A percentile compares a stretch with the other conserved stretches of the same genome.
phyloP scores from a whole-genome alignment of 1,284 basidiomycete genomes.

The Xerocomus minutiporus region DNA sequence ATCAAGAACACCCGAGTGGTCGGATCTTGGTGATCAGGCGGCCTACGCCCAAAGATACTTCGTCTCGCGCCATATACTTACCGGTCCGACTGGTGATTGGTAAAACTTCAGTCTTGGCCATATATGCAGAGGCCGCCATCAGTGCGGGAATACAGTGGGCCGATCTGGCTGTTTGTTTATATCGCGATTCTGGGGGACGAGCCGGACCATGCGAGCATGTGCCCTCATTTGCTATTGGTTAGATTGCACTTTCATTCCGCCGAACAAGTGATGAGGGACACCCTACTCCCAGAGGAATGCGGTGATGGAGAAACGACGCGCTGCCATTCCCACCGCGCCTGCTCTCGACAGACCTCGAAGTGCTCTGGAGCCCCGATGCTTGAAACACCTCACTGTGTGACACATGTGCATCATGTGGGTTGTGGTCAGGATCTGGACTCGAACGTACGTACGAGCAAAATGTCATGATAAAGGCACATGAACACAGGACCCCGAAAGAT shows the following conservation, averaged over 20 bases:
- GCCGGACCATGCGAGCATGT: conserved; percentile 1
- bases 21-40: background rate
- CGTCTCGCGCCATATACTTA: background rate
- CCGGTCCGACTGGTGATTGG: background rate
- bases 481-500: conserved; percentile 16
- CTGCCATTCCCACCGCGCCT: too few relatives aligned
- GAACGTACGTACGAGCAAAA: conserved; percentile 12
- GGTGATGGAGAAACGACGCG: background rate
- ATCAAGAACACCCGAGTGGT: background rate
- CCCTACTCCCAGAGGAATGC: background rate
- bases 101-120: conserved; percentile 4
- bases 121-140: conserved; percentile 4
- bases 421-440: conserved; percentile 12
- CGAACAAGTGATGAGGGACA: background rate
- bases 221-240: background rate
- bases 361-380: background rate
- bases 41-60: background rate
- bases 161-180: background rate
- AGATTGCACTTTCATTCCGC: background rate
- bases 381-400: conserved; percentile 1
- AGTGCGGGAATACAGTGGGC: background rate
- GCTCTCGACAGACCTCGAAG: background rate
- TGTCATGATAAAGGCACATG: conserved; percentile 9
- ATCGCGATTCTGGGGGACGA: background rate
- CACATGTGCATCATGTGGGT: conserved; percentile 6